Percentiles rank a stretch among this genome's conserved stretches.
phyloP scores from a whole-genome alignment of 495 filamentous ascomycete genomes.

The Lichina pygmaea region DNA sequence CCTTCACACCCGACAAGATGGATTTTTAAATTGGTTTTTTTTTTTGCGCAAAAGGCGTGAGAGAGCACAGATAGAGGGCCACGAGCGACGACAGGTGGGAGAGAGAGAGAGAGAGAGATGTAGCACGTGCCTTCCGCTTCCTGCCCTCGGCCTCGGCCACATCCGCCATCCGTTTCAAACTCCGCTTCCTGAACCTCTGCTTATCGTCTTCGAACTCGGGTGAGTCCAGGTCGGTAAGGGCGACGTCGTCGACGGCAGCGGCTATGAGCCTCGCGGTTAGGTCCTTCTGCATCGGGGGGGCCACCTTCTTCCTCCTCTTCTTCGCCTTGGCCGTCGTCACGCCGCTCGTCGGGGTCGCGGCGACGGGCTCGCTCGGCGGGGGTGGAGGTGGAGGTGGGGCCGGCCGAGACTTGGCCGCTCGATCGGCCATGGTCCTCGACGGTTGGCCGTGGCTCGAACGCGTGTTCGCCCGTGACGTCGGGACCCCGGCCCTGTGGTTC shows the following conservation, averaged over 20 bases:
- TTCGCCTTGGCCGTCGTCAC: background rate
- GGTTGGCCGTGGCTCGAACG: conserved; percentile 25
- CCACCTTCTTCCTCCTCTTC: background rate
- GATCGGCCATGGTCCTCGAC: conserved; percentile 1
- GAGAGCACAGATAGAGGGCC: too few relatives aligned
- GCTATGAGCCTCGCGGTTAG: conserved; percentile 9
- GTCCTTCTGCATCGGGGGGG: background rate
- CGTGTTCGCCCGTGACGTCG: conserved; percentile 10
- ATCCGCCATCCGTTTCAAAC: conserved; percentile 31
- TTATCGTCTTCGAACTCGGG: conserved; percentile 32
- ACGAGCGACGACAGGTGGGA: too few relatives aligned
- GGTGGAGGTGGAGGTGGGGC: background rate
- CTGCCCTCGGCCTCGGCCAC: conserved; percentile 26
- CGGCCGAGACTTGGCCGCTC: background rate
- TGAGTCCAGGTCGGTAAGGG: conserved; percentile 38
- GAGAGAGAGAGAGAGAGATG: too few relatives aligned
- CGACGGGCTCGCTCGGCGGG: too few relatives aligned
- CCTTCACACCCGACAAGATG: too few relatives aligned
- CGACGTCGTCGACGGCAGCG: conserved; percentile 35
- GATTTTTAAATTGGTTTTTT: too few relatives aligned
- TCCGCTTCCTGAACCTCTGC: conserved; percentile 22
- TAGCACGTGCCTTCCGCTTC: conserved; percentile 24
- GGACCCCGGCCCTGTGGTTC: background rate
- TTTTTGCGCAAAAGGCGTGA: too few relatives aligned
- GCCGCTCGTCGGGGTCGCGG: too few relatives aligned